Evolutionary conservation across 1,284 basidiomycete species (phyloP).

Genomic region (Phellopilus nigrolimitatus): DNA sequence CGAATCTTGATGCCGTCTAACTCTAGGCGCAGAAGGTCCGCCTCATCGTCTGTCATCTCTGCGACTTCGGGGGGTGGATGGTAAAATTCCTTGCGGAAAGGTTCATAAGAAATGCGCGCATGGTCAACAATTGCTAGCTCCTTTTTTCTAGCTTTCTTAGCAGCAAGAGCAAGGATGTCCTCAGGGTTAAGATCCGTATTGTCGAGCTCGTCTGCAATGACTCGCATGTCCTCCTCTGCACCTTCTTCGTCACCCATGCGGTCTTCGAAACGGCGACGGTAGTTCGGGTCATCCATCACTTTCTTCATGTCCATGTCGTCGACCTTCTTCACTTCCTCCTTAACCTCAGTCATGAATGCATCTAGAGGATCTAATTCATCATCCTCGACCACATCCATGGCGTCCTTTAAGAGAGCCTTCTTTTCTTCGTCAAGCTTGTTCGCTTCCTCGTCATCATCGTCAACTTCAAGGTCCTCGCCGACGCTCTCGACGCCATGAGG

Average conservation of each 20-base stretch:
- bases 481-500: constrained; percentile 60
- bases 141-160: constrained; percentile 96
- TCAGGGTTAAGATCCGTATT: constrained; percentile 82
- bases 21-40: constrained; percentile 86
- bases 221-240: constrained; percentile 53
- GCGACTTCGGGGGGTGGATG: constrained; percentile 86
- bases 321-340: constrained; percentile 85
- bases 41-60: constrained; percentile 93
- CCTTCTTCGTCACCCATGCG: constrained; percentile 56
- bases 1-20: constrained; percentile 98
- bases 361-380: constrained; percentile 90
- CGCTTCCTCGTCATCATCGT: constrained; percentile 82
- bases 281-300: constrained; percentile 35
- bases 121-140: constrained; percentile 93
- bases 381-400: constrained; percentile 70
- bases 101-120: constrained; percentile 82
- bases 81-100: constrained; percentile 98
- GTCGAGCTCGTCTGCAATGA: constrained; percentile 69
- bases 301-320: constrained; percentile 82
- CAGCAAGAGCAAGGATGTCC: constrained; percentile 90
- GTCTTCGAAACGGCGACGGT: constrained; percentile 64
- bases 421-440: constrained; percentile 62
- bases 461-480: constrained; percentile 69
- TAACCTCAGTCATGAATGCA: constrained; percentile 89
- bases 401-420: constrained; percentile 53